Conservation (phyloP, 2,329 filamentous ascomycete species). For the Fusarium circinatum region DNA sequence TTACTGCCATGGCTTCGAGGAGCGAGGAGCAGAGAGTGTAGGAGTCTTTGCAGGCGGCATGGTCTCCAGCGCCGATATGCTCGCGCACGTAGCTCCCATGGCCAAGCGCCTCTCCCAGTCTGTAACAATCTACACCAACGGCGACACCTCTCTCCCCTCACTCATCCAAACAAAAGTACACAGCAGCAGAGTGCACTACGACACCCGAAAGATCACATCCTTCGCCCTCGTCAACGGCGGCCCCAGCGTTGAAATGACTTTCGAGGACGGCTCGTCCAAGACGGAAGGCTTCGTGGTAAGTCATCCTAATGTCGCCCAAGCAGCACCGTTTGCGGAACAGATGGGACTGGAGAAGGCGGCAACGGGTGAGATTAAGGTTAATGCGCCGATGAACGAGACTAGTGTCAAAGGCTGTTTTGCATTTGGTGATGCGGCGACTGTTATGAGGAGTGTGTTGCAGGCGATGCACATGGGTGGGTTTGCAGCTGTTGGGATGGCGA, state of each 20-base stretch:
- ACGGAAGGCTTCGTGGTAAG: slow-evolving; percentile 55
- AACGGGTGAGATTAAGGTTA: slow-evolving; percentile 56
- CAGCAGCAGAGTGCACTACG: slow-evolving; percentile 51
- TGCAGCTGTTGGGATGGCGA: slow-evolving; percentile 42
- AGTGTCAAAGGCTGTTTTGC: slow-evolving; percentile 63
- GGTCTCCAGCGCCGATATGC: slow-evolving; percentile 45
- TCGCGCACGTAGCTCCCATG: slow-evolving; percentile 55
- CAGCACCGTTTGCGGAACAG: slow-evolving; percentile 55
- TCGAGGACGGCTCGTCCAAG: slow-evolving; percentile 52
- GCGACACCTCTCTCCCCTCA: slow-evolving; percentile 47
- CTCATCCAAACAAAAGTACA: slow-evolving; percentile 44
- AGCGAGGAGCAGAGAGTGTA: slow-evolving; percentile 57
- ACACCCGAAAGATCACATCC: slow-evolving; percentile 47
- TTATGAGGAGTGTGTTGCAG: slow-evolving; percentile 44
- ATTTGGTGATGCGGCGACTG: slow-evolving; percentile 59
- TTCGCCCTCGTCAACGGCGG: slow-evolving; percentile 44
- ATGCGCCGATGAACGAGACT: slow-evolving; percentile 59
- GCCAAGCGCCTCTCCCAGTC: slow-evolving; percentile 54
- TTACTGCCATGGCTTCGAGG: slow-evolving; percentile 69
- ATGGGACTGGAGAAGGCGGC: slow-evolving; percentile 55
- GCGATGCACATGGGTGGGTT: slow-evolving; percentile 46
- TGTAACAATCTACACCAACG: slow-evolving; percentile 64
- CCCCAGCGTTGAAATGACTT: slow-evolving; percentile 49
- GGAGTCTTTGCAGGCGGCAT: slow-evolving; percentile 59
- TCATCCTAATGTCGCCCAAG: slow-evolving; percentile 51